Evolutionary conservation across 176 grass and related monocot species (phyloP).

Genomic region (Eragrostis nindensis): DNA sequence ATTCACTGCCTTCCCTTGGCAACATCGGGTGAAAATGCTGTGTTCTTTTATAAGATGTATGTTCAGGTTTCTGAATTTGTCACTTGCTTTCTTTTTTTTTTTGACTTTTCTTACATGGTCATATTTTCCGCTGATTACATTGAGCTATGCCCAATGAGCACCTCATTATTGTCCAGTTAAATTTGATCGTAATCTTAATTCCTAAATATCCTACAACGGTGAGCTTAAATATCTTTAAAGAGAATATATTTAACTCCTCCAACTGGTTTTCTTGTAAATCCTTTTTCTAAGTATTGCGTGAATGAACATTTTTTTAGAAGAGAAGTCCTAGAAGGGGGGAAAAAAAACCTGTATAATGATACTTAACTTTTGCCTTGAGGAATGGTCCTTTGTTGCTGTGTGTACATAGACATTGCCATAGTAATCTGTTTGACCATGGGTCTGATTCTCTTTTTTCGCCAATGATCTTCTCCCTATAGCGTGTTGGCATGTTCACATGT

Average conservation of each 20-base stretch:
- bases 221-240: neutral
- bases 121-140: constrained; percentile 1
- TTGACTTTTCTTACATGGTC: neutral
- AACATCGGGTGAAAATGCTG: constrained; percentile 60
- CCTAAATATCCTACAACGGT: neutral
- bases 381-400: neutral
- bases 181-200: constrained; percentile 13
- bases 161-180: constrained; percentile 13
- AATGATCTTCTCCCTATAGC: neutral
- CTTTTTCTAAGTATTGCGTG: constrained; percentile 21
- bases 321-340: neutral
- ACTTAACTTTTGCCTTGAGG: neutral
- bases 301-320: neutral
- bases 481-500: neutral
- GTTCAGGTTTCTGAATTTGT: constrained; percentile 25
- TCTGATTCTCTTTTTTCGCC: neutral
- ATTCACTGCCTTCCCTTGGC: constrained; percentile 89
- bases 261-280: constrained; percentile 7
- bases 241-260: neutral
- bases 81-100: neutral
- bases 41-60: constrained; percentile 98
- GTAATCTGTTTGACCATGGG: neutral
- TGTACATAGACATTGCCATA: neutral
- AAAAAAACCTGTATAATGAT: too few relatives aligned
- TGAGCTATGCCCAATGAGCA: constrained; percentile 4